Conservation (phyloP, 2,329 filamentous ascomycete species). For the Exophiala phaeomuriformis region DNA sequence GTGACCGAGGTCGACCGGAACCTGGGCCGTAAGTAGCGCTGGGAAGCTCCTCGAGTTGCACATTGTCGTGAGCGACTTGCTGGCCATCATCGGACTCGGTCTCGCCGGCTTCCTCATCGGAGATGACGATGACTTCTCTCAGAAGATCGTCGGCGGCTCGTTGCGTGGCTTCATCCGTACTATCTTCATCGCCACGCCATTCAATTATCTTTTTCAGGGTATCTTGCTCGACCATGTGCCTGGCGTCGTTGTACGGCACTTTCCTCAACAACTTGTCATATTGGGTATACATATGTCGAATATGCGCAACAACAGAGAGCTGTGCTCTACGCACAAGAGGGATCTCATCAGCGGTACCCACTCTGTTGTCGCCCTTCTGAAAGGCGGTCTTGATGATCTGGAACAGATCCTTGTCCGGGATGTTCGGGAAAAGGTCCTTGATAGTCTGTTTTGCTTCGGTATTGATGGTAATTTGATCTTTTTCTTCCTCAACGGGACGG, state of each 20-base stretch:
- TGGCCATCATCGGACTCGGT: constrained; percentile 34
- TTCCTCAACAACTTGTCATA: constrained; percentile 53
- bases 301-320: constrained; percentile 55
- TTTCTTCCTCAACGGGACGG: constrained; percentile 17
- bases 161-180: constrained; percentile 42
- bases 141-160: constrained; percentile 55
- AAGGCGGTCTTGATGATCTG: constrained; percentile 56
- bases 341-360: constrained; percentile 51
- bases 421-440: constrained; percentile 56
- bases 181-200: constrained; percentile 56
- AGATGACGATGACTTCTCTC: constrained; percentile 57
- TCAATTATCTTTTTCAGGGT: constrained; percentile 52
- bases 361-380: constrained; percentile 51
- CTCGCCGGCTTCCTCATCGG: constrained; percentile 52
- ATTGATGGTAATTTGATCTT: constrained; percentile 42
- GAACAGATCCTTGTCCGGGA: constrained; percentile 51
- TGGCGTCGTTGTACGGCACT: constrained; percentile 48
- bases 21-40: constrained; percentile 30
- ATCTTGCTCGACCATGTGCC: constrained; percentile 48
- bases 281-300: constrained; percentile 55
- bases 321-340: constrained; percentile 52
- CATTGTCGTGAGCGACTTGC: constrained; percentile 30
- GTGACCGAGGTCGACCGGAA: constrained; percentile 13
- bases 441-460: constrained; percentile 54
- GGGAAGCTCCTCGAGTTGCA: constrained; percentile 40